Evolutionary conservation across 2,329 filamentous ascomycete genomes (phyloP), one percentile per base, ranked within the genome.

Genomic region (Ceratocystis ficicola): DNA sequence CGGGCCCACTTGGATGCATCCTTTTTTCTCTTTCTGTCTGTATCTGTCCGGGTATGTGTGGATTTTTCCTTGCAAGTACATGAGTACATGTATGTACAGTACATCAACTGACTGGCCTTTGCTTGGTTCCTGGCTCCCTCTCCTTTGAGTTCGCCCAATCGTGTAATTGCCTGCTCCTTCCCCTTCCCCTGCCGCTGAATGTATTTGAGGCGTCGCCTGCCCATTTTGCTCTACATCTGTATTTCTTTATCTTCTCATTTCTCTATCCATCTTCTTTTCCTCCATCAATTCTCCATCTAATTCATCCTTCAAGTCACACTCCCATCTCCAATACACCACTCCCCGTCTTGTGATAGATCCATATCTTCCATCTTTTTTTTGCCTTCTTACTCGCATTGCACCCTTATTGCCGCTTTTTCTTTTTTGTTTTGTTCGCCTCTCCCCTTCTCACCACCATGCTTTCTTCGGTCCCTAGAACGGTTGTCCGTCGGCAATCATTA

Each of bases 401-500:
- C 48, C 22, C 22, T 20, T 25, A 52, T n/a, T 52, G 10, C n/a
- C 22, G 4, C 2, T n/a, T 8, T 32, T 32, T n/a, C 15, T 8
- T 20, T 17, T 59, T n/a, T 12, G 4, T 1, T 20, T 30, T 59
- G 3, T n/a, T 12, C 55, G 8, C 17, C 55, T n/a, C 52, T 22
- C 20, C 52, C 22, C 30, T 59, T n/a, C 55, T 30, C 25, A 3
- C 55, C 46, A 63, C 36, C 41, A 68, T 68, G 66, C 50, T 68
- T 5, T 62, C 66, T 41, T 63, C 66, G 44, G 64, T 63, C 32
- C 63, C 66, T 20, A 61, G 66, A 28, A 65, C 66, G 3, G 63
- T 68, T 52, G 60, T 41, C 60, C 66, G 66, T 44, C 66, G 66
- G 59, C 66, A 68, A 52, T 68, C 66, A 59, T 55, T 68, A 28